A percentile compares a stretch with the other conserved stretches of the same genome.
phyloP scores from a whole-genome alignment of 495 filamentous ascomycete species.

The Friedmanniomyces simplex region DNA sequence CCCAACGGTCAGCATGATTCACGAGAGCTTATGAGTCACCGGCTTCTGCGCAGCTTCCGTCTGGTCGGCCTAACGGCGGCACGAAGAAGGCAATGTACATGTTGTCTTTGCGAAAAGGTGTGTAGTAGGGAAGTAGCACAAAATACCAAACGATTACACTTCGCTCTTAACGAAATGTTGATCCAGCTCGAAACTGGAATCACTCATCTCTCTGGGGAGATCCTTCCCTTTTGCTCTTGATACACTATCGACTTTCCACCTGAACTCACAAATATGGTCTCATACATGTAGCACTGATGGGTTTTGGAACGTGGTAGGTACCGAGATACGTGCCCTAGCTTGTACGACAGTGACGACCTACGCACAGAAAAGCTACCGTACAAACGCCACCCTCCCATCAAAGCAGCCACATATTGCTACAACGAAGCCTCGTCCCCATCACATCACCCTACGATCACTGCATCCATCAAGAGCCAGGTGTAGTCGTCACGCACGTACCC shows the following conservation, averaged over 20 bases:
- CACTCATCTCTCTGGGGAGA: not conserved
- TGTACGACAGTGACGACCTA: not conserved
- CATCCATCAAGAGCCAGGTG: not conserved
- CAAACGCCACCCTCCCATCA: not conserved
- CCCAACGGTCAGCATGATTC: not conserved
- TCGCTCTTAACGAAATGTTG: not conserved
- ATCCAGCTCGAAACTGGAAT: not conserved
- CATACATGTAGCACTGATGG: too few species aligned
- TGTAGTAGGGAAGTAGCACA: not conserved
- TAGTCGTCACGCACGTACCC: not conserved
- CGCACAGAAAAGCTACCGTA: not conserved
- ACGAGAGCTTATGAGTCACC: not conserved
- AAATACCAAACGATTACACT: not conserved
- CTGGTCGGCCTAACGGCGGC: not conserved
- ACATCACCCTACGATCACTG: not conserved
- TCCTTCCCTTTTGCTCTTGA: not conserved
- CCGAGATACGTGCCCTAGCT: too few species aligned
- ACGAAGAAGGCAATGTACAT: not conserved
- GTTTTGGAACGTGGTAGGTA: too few species aligned
- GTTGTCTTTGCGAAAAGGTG: not conserved
- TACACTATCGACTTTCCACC: too few species aligned
- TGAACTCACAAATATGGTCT: too few species aligned
- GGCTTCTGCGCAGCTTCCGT: not conserved
- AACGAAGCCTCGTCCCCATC: not conserved
- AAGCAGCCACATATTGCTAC: not conserved